Conservation (phyloP, 2,329 filamentous ascomycete species). For the Aspergillus fumigatiaffinis region DNA sequence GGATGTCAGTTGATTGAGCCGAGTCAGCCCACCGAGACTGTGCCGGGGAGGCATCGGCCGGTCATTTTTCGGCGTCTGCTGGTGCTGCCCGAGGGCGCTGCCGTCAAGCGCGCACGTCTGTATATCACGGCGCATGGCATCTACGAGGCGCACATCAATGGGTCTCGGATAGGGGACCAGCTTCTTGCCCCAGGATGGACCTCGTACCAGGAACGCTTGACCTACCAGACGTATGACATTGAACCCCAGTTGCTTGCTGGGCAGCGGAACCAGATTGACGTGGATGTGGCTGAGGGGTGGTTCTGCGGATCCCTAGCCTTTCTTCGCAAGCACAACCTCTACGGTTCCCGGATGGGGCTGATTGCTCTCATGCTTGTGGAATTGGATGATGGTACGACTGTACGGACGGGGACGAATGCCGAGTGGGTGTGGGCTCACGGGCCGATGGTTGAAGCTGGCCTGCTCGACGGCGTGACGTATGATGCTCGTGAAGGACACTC, state of each 20-base stretch:
- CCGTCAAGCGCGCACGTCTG: constrained; percentile 34
- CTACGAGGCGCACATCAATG: constrained; percentile 49
- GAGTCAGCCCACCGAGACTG: constrained; percentile 11
- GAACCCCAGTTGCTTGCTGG: constrained; percentile 32
- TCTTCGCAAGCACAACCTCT: constrained; percentile 8
- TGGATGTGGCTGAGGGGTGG: constrained; percentile 51
- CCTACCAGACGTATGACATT: constrained; percentile 54
- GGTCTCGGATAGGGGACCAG: constrained; percentile 33
- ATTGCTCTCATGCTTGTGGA: too few species aligned
- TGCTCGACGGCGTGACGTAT: constrained; percentile 54
- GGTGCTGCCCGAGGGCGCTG: constrained; percentile 3
- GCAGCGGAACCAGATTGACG: constrained; percentile 40
- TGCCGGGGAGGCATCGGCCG: constrained; percentile 16
- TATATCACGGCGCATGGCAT: constrained; percentile 48
- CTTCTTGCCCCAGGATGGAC: constrained; percentile 48
- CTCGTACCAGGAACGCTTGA: constrained; percentile 48
- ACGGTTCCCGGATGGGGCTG: too few species aligned
- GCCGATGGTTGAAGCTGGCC: constrained; percentile 31
- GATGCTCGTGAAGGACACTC: constrained; percentile 37
- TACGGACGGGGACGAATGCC: constrained; percentile 11
- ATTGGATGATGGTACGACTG: too few species aligned
- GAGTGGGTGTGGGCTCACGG: constrained; percentile 21
- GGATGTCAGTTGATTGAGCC: constrained; percentile 14
- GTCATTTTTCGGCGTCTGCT: constrained; percentile 36
- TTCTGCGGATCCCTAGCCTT: constrained; percentile 36